These are phyloP conservation scores for Cyclotella atomus DNA, from an alignment of 108 stramenopile genomes.

Conservation along the genomic window DNA sequence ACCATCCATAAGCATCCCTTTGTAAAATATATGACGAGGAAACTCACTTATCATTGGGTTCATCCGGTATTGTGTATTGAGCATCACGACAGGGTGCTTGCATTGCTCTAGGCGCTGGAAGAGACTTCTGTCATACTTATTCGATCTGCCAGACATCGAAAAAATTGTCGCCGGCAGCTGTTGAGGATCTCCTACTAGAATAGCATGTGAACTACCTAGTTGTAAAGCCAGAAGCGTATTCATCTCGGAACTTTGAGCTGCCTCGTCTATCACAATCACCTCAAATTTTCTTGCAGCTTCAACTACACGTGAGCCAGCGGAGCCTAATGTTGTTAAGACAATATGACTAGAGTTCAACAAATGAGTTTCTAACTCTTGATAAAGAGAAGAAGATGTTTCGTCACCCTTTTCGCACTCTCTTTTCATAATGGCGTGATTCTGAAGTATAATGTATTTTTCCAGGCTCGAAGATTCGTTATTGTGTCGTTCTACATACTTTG, in stretches of 20 bases:
- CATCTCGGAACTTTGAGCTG: conserved; percentile 87
- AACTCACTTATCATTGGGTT: conserved; percentile 68
- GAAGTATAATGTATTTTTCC: conserved; percentile 44
- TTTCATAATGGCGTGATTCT: conserved; percentile 39
- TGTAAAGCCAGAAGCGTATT: conserved; percentile 83
- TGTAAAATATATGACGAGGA: conserved; percentile 72
- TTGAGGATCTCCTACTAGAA: conserved; percentile 87
- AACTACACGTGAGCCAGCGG: conserved; percentile 55
- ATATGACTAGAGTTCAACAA: conserved; percentile 72
- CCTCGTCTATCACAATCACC: conserved; percentile 92
- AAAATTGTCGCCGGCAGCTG: conserved; percentile 91
- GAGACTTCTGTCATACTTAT: conserved; percentile 72
- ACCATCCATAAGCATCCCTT: conserved; percentile 56
- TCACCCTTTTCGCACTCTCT: conserved; percentile 17
- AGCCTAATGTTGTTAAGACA: conserved; percentile 85
- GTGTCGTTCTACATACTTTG: conserved; percentile 54
- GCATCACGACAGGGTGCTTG: conserved; percentile 72
- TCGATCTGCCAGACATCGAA: conserved; percentile 41
- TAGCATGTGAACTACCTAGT: conserved; percentile 60
- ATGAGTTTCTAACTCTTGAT: conserved; percentile 45
- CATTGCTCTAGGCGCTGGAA: conserved; percentile 81
- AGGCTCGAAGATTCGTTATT: conserved; percentile 42
- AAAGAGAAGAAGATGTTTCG: background rate
- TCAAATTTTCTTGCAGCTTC: conserved; percentile 59
- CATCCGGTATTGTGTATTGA: conserved; percentile 93